Percentiles rank a stretch among this genome's conserved stretches.
Evolutionary conservation across 1,284 basidiomycete genomes (phyloP).

Genomic region (Fomitopsis palustris): DNA sequence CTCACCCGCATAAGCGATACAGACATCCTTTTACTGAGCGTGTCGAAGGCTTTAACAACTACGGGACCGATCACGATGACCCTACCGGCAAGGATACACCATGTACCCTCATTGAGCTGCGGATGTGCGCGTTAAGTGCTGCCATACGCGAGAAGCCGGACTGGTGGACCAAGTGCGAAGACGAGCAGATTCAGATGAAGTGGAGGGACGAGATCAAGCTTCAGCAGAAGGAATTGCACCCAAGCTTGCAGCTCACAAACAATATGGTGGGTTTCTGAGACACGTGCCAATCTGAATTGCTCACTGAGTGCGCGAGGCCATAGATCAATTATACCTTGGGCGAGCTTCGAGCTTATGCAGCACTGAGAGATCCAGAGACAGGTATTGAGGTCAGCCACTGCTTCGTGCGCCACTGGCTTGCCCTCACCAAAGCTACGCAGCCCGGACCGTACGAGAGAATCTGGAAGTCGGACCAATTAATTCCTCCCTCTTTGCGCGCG

Average conservation of each 20-base stretch:
- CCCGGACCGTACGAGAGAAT: not conserved
- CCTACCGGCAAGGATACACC: not conserved
- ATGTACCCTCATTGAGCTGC: not conserved
- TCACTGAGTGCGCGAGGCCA: not conserved
- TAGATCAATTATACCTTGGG: not conserved
- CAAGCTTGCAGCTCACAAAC: not conserved
- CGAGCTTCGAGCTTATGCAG: not conserved
- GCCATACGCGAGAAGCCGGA: not conserved
- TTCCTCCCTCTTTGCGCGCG: not conserved
- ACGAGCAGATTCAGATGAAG: not conserved
- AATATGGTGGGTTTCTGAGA: not conserved
- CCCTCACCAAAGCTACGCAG: not conserved
- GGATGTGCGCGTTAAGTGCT: not conserved
- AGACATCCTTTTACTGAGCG: not conserved
- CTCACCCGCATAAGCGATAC: not conserved
- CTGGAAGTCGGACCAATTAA: not conserved
- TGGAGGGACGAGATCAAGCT: not conserved
- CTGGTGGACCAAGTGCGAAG: not conserved
- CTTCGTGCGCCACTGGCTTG: not conserved
- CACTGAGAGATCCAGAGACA: not conserved
- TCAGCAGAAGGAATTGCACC: not conserved
- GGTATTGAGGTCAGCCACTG: not conserved
- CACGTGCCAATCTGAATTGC: not conserved
- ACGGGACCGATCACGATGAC: not conserved
- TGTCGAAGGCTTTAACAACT: not conserved